Base-by-base conservation (phyloP, 1,139 yeast species). In the Arxiozyma bovina region DNA sequence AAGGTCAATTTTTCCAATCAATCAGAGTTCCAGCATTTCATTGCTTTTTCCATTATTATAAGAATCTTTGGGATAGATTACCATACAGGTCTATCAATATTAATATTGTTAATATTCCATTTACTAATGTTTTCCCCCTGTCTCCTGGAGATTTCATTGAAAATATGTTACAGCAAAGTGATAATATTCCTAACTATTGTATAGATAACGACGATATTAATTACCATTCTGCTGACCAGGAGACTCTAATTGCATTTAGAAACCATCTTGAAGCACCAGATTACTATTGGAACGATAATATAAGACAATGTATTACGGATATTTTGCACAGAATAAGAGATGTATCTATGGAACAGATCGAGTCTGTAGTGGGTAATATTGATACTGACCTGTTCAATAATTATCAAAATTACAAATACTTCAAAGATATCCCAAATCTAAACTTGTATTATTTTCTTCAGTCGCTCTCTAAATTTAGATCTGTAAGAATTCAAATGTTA, bases 401-500 rank as follows among this genome's bases (percentile, higher is more conserved):
- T 48, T 66, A 59, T 41, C 62, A 63, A 44, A 61, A 66, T 45
- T 57, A 58, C 42, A 59, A 62, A 27, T 57, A 59, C 42, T 68
- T 57, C 48, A 63, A 61, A 51, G 71, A 68, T 52, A 67, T 68
- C 42, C 70, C 71, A 21, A 64, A 68, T 49, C 52, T 66, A 3
- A 68, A 68, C 48, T 55, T 67, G 3, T 66, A 69, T 64, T 62
- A 60, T 50, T 79, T 69, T 56, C 57, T 73, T 21, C 62, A 61
- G 18, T 58, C 64, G 0, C 52, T 72, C 34, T 64, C 68, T 1
- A 61, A 56, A 17, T 72, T 67, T 52, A 58, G 61, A 34, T 62
- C 70, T 8, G 69, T 72, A 6, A 71, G 69, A 51, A 71, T 73
- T 41, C 61, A 67, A 8, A 61, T 71, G 69, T 54, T 72, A 42